phyloP scores from a whole-genome alignment of 2,329 filamentous ascomycete species.

The Aschersonia sp. region DNA sequence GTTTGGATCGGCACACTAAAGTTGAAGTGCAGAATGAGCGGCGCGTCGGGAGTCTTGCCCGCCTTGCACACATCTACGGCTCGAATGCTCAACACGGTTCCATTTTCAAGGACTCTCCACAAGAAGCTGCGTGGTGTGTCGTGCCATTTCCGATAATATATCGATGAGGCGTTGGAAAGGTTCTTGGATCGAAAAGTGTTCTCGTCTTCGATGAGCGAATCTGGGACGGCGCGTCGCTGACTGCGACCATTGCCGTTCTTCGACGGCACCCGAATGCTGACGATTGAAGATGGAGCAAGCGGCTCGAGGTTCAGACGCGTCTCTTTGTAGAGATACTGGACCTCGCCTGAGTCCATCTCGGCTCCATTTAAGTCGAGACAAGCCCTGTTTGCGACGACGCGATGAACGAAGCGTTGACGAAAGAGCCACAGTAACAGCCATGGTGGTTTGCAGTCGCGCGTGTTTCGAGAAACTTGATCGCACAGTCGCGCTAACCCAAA shows the following conservation, averaged over 20 bases:
- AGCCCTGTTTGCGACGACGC: background rate
- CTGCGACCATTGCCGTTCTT: conserved; percentile 29
- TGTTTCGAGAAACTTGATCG: conserved; percentile 1
- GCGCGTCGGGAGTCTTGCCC: conserved; percentile 50
- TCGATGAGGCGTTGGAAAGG: conserved; percentile 62
- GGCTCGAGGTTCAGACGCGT: conserved; percentile 72
- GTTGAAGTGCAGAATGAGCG: conserved; percentile 61
- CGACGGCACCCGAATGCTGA: conserved; percentile 54
- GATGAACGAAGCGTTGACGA: background rate
- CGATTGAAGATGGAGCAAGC: conserved; percentile 50
- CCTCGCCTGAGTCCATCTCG: conserved; percentile 50
- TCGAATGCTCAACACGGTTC: conserved; percentile 68
- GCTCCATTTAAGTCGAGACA: conserved; percentile 35
- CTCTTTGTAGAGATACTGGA: conserved; percentile 68
- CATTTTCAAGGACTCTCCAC: conserved; percentile 77
- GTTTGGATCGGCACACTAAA: conserved; percentile 62
- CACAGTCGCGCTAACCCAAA: conserved; percentile 20
- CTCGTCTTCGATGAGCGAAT: conserved; percentile 46
- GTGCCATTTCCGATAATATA: conserved; percentile 71
- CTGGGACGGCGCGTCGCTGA: conserved; percentile 22
- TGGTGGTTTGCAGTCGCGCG: conserved; percentile 6
- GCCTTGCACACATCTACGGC: conserved; percentile 66
- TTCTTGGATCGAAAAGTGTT: conserved; percentile 57
- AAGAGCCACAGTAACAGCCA: background rate
- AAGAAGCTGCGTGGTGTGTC: conserved; percentile 72